Conservation (phyloP, 371 early-diverging fungal genomes). For the Rhizomucor miehei region DNA sequence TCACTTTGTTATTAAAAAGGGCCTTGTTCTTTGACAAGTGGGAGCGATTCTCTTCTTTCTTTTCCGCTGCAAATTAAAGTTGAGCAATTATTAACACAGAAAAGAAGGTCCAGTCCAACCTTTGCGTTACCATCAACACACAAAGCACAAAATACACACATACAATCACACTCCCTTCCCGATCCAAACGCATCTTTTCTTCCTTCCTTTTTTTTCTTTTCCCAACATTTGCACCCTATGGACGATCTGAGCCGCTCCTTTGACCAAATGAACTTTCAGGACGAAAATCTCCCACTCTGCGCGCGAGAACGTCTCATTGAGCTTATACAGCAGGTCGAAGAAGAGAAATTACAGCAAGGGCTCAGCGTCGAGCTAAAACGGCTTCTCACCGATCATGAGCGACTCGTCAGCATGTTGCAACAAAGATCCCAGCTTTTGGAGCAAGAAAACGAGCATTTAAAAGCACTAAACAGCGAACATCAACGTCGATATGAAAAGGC, state of each 20-base stretch:
- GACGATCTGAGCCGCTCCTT: slow-evolving; percentile 9
- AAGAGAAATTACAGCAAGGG: slow-evolving; percentile 22
- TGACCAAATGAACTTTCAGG: slow-evolving; percentile 6
- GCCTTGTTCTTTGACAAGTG: too few species aligned
- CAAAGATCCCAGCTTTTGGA: slow-evolving; percentile 33
- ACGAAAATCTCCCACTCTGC: slow-evolving; percentile 7
- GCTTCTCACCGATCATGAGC: slow-evolving; percentile 28
- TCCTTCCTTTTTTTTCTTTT: slow-evolving; percentile 2
- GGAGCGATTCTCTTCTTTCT: too few species aligned
- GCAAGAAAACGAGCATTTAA: slow-evolving; percentile 32
- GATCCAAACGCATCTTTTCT: too few species aligned
- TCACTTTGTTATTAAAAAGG: too few species aligned
- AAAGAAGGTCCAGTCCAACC: background rate
- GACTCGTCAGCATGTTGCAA: slow-evolving; percentile 27
- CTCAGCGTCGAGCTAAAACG: slow-evolving; percentile 27
- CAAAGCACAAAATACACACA: background rate
- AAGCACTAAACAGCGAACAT: slow-evolving; percentile 11
- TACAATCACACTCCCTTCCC: too few species aligned
- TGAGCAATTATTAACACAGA: too few species aligned
- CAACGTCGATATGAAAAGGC: slow-evolving; percentile 45
- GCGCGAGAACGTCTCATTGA: slow-evolving; percentile 14
- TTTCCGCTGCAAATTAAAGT: too few species aligned
- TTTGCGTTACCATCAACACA: background rate
- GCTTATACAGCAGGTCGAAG: slow-evolving; percentile 16
- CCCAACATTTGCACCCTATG: slow-evolving; percentile 1